Evolutionary conservation across 2,329 filamentous ascomycete genomes (phyloP).

Genomic region (Elsinoe perseae): DNA sequence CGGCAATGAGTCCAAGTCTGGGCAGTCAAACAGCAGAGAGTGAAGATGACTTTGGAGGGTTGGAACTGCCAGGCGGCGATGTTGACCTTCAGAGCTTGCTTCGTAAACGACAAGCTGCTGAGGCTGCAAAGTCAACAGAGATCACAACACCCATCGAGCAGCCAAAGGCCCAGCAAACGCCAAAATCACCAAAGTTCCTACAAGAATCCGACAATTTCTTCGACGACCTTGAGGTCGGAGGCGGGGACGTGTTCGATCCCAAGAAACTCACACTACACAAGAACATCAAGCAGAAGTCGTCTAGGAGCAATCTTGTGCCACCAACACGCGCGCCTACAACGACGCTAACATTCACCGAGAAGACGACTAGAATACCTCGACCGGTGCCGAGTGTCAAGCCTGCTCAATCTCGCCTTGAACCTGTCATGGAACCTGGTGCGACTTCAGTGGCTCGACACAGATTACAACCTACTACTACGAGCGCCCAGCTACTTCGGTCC

Average conservation of each 20-base stretch:
- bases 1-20: constrained; percentile 83
- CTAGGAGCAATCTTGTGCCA: constrained; percentile 57
- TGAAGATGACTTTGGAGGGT: constrained; percentile 84
- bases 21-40: constrained; percentile 87
- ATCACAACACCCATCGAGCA: constrained; percentile 31
- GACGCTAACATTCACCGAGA: constrained; percentile 86
- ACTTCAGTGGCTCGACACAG: constrained; percentile 57
- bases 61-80: constrained; percentile 74
- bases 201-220: constrained; percentile 65
- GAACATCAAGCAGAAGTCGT: constrained; percentile 79
- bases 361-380: constrained; percentile 67
- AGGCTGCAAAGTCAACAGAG: constrained; percentile 28
- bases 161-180: constrained; percentile 29
- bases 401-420: constrained; percentile 63
- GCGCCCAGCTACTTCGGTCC: constrained; percentile 48
- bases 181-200: constrained; percentile 29
- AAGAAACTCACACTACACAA: constrained; percentile 78
- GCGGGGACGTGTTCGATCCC: constrained; percentile 72
- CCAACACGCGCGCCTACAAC: constrained; percentile 66
- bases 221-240: constrained; percentile 76
- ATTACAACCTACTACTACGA: constrained; percentile 46
- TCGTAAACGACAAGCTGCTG: constrained; percentile 56
- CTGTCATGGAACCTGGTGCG: constrained; percentile 82
- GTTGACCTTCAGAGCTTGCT: constrained; percentile 76
- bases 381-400: constrained; percentile 51